Evolutionary conservation across 306 rosid genomes (phyloP), one percentile per base, ranked within the genome.

Genomic region (Malus sieversii): DNA sequence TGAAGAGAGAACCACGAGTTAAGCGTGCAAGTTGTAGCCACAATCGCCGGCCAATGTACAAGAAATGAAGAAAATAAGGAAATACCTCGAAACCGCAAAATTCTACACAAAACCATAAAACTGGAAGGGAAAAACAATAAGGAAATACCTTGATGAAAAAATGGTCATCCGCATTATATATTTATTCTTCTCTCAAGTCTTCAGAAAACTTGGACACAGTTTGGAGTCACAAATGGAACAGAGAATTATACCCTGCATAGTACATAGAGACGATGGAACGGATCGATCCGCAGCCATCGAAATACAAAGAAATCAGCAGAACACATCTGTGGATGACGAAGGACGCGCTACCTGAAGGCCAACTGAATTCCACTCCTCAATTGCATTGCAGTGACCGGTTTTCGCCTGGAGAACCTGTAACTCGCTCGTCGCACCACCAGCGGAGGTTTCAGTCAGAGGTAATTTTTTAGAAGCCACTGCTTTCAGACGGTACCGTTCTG

Each of bases 21-120:
- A 90, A 13, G 97, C 99, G 62, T 95, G 99, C 86, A 95, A 78
- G 80, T 73, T 51, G 81, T 90, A 92, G 70, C 99, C 97, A 86
- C 92, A 88, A 79, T 95, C 97, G 72, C 99, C 99, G 30, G 99
- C 20, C 66, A 60, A 22, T 32, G 61, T 25, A 2, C 15, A 29
- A 77, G 53, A 38, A 38, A 38, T 7, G 42, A 38, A 38, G 40
- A 44, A 8, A 29, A 10, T 27, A 38, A 7, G 42, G 7, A 38
- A 38, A 40, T 40, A 3, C 44, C 8, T 33, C 44, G 10, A 40
- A 8, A 40, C 44, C 45, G 2, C 45, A 8, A 40, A 40, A 40
- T 35, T 35, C 40, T 6, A 6, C 38, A 22, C 3, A 61, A 9
- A 72, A 23, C 15, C 23, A 5, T 29, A 35, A 48, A 9, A 44